Base-by-base conservation (phyloP, 257 asterid genomes). In the Paraleonurus japonicus region DNA sequence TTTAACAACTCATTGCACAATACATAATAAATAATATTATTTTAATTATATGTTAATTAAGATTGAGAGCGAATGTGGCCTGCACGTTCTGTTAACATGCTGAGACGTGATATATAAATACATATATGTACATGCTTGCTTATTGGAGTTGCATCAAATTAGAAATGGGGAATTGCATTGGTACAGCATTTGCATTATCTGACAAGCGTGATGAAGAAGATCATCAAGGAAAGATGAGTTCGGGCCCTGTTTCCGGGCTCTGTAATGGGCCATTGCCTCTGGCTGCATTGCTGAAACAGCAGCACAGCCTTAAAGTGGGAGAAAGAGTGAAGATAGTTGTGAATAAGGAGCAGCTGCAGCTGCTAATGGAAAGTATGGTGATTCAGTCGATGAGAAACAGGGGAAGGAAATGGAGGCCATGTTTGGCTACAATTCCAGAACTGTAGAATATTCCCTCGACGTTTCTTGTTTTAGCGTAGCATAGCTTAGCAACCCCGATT, bases 361-460 rank as follows among this genome's bases (percentile, higher is more conserved):
- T 77, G 78, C 83, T 90, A 13, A 43, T 72, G n/a, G 76, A 37
- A 13, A 76, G 74, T 63, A n/a, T 70, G 0, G 65, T 61, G 63
- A 15, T 78, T 72, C 90, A 57, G 35, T 61, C 72, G 1, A 20
- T 35, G 6, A 16, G 58, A 43, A 67, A 39, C 54, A 37, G 57
- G 58, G 64, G 72, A 4, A 70, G 43, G 79, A 79, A 80, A 65
- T 85, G 92, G 92, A 81, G 77, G 76, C 86, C 90, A 4, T 81
- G 81, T 70, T 79, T 85, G 71, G 85, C 80, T 66, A 78, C 89
- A 20, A 82, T 84, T 65, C 89, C 87, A 0, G 89, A 84, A 67
- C 67, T 76, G 23, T 80, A 70, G 60, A 65, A 35, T 4, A 27
- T 16, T 2, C 0, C 22, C 54, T 43, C 33, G 20, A 58, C 48